Conservation (phyloP, 371 early-diverging fungal species). For the Saksenaea oblongispora region DNA sequence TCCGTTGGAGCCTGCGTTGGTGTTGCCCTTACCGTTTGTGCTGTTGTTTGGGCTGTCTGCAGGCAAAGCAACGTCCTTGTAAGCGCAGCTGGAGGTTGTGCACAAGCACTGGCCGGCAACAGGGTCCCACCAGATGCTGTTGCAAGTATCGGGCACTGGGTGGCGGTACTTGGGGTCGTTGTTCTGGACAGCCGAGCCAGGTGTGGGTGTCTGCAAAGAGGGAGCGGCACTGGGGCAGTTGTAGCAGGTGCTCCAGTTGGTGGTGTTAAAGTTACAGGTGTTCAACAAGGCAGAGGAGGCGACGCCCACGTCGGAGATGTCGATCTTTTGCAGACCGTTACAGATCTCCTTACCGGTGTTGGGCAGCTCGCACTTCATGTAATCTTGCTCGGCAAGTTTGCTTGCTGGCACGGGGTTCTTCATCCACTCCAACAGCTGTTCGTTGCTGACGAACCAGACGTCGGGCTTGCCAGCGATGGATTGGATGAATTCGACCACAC, state of each 20-base stretch:
- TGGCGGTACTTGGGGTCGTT: slow-evolving; percentile 50
- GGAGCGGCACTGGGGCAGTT: slow-evolving; percentile 63
- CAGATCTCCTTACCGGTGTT: slow-evolving; percentile 73
- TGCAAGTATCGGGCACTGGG: slow-evolving; percentile 65
- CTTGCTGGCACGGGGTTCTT: slow-evolving; percentile 69
- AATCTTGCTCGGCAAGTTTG: slow-evolving; percentile 52
- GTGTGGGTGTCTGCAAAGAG: slow-evolving; percentile 55
- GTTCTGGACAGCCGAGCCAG: slow-evolving; percentile 37
- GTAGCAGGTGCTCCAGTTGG: slow-evolving; percentile 65
- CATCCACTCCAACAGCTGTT: slow-evolving; percentile 69
- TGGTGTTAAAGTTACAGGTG: slow-evolving; percentile 57
- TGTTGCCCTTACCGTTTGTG: slow-evolving; percentile 9
- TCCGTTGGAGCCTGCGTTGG: not conserved
- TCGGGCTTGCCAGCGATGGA: slow-evolving; percentile 54
- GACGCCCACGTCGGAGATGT: slow-evolving; percentile 37
- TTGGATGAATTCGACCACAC: slow-evolving; percentile 52
- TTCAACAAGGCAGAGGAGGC: slow-evolving; percentile 48
- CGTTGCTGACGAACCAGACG: slow-evolving; percentile 71
- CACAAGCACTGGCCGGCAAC: slow-evolving; percentile 60
- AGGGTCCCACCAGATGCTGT: slow-evolving; percentile 78
- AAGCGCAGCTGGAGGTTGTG: slow-evolving; percentile 48
- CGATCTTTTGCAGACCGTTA: slow-evolving; percentile 67
- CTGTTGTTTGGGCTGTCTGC: slow-evolving; percentile 23
- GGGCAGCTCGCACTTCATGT: slow-evolving; percentile 64
- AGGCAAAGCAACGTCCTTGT: slow-evolving; percentile 53